phyloP scores from a whole-genome alignment of 2,329 filamentous ascomycete species.

The Xylariaceae sp. region DNA sequence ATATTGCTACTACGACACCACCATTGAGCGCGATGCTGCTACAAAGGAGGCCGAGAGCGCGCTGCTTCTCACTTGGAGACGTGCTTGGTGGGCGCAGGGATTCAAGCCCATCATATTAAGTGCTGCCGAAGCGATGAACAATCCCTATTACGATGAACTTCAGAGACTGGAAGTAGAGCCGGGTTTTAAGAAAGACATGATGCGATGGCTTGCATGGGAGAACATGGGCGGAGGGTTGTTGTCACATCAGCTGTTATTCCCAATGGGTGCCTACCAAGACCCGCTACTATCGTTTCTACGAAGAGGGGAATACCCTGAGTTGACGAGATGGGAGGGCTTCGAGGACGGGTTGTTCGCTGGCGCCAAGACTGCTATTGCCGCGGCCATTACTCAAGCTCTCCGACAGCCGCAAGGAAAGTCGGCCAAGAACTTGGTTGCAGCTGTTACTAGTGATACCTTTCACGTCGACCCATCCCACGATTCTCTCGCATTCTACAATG shows the following conservation, averaged over 20 bases:
- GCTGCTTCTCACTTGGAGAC: constrained; percentile 82
- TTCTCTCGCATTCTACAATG: constrained; percentile 78
- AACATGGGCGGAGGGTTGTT: constrained; percentile 85
- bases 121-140: constrained; percentile 77
- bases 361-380: constrained; percentile 63
- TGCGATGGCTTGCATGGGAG: constrained; percentile 91
- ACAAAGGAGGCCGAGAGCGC: constrained; percentile 74
- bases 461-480: constrained; percentile 65
- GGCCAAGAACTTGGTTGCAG: constrained; percentile 65
- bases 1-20: constrained; percentile 88
- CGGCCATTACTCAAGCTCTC: constrained; percentile 64
- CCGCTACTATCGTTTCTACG: constrained; percentile 72
- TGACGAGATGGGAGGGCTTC: constrained; percentile 75
- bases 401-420: constrained; percentile 56
- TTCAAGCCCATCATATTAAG: constrained; percentile 84
- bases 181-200: constrained; percentile 68
- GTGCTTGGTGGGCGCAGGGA: constrained; percentile 94
- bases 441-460: constrained; percentile 63
- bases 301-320: constrained; percentile 70
- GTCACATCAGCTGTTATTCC: constrained; percentile 76
- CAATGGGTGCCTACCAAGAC: constrained; percentile 79
- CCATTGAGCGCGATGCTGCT: constrained; percentile 61
- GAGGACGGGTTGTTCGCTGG: constrained; percentile 75
- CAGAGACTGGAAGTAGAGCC: constrained; percentile 64
- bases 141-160: constrained; percentile 75